These are phyloP conservation scores for Crithidia bombi DNA, from an alignment of 208 protist genomes.

Conservation along the genomic window DNA sequence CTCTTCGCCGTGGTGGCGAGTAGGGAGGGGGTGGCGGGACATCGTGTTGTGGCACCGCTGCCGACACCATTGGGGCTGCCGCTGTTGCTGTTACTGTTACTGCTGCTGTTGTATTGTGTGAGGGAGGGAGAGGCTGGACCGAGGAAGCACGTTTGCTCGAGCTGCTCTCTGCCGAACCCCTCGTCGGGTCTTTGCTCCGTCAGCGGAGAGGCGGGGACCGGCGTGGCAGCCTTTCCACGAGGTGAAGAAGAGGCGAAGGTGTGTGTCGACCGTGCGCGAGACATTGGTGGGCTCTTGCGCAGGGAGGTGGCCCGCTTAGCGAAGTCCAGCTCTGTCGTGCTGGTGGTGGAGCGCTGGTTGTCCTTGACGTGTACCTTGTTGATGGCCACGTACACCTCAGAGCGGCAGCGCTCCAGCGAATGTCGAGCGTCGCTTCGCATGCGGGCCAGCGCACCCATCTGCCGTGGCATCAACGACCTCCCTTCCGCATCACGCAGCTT, in stretches of 20 bases:
- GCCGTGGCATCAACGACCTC: constrained; percentile 12
- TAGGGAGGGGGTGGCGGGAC: background rate
- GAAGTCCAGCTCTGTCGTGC: background rate
- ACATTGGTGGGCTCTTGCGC: background rate
- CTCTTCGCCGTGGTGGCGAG: background rate
- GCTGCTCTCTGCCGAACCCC: background rate
- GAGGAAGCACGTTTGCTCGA: constrained; percentile 9
- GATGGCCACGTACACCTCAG: too few species aligned
- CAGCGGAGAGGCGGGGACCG: background rate
- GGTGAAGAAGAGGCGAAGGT: background rate
- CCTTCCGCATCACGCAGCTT: constrained; percentile 5
- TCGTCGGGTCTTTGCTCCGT: background rate
- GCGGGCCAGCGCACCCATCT: constrained; percentile 10
- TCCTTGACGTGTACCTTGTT: too few species aligned
- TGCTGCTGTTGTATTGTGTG: constrained; percentile 1
- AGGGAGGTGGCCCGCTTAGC: background rate
- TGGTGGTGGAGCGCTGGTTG: background rate
- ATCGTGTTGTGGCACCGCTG: background rate
- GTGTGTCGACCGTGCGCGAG: background rate
- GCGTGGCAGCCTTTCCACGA: background rate
- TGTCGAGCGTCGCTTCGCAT: background rate
- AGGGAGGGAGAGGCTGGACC: constrained; percentile 10
- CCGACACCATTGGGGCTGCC: background rate
- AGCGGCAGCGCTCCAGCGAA: constrained; percentile 18
- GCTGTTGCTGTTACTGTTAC: background rate